Conservation (phyloP, 192 early-diverging fungal genomes). For the Backusella tuberculispora region DNA sequence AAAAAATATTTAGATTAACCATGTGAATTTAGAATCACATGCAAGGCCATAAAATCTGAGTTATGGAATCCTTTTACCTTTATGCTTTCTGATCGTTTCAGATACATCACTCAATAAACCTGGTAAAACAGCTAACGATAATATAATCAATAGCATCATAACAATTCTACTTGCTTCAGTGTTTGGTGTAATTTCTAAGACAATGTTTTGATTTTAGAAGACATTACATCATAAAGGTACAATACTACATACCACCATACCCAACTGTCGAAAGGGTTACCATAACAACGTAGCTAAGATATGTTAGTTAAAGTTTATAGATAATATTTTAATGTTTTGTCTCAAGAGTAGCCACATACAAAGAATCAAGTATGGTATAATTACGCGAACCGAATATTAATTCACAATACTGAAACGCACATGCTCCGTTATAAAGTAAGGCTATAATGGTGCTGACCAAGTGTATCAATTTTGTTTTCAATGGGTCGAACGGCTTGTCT, state of each 20-base stretch:
- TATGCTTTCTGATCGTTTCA: constrained; percentile 40
- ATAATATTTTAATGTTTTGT: background rate
- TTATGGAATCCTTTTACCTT: background rate
- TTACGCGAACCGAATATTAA: constrained; percentile 44
- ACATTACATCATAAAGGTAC: background rate
- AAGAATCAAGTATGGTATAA: constrained; percentile 29
- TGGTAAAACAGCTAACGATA: constrained; percentile 60
- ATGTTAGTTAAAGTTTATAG: background rate
- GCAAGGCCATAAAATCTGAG: background rate
- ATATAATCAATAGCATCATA: constrained; percentile 59
- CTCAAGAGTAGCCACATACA: constrained; percentile 6
- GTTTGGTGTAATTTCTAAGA: constrained; percentile 58
- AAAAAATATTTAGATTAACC: background rate
- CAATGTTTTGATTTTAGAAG: background rate
- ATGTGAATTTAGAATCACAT: background rate
- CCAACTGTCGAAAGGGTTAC: constrained; percentile 72
- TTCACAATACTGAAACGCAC: constrained; percentile 62
- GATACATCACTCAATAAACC: constrained; percentile 48
- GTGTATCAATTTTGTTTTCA: constrained; percentile 55
- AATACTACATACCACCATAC: constrained; percentile 48
- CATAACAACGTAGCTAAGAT: constrained; percentile 53
- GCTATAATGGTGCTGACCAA: constrained; percentile 53
- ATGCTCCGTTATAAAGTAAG: constrained; percentile 60
- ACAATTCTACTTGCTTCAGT: constrained; percentile 53
- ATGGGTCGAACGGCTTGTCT: constrained; percentile 52